These are phyloP conservation scores for Oenanthe javanica DNA, from an alignment of 140 eudicot genomes.

Conservation along the genomic window DNA sequence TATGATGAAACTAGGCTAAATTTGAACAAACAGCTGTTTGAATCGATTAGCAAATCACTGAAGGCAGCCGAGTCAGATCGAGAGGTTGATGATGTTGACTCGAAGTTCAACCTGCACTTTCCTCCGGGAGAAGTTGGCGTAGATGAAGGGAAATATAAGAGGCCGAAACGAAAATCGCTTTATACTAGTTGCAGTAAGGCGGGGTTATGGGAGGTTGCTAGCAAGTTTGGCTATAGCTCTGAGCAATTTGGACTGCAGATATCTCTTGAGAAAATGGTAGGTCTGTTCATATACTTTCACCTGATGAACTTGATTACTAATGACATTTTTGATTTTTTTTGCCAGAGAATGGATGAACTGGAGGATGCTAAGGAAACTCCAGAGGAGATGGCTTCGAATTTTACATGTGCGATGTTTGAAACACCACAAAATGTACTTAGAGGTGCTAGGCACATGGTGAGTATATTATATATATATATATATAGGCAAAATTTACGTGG, in stretches of 20 bases:
- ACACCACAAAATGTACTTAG: conserved; percentile 74
- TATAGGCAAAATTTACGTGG: background rate
- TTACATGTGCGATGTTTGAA: conserved; percentile 75
- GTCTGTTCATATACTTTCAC: conserved; percentile 9
- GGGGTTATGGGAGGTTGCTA: conserved; percentile 89
- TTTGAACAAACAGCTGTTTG: conserved; percentile 57
- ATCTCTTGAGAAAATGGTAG: conserved; percentile 79
- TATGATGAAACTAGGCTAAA: conserved; percentile 61
- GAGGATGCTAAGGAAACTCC: conserved; percentile 98
- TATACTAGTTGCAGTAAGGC: conserved; percentile 80
- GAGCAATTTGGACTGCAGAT: conserved; percentile 88
- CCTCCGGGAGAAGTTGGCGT: conserved; percentile 71
- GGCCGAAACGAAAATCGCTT: conserved; percentile 82
- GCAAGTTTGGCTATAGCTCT: conserved; percentile 88
- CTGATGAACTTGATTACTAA: background rate
- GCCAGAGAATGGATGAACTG: conserved; percentile 73
- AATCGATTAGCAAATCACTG: conserved; percentile 63
- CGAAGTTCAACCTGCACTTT: conserved; percentile 74
- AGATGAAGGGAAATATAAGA: conserved; percentile 78
- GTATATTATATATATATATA: background rate
- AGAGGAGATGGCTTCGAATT: conserved; percentile 75
- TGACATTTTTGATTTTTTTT: conserved; percentile 6
- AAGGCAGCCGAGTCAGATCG: conserved; percentile 89
- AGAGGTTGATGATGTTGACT: conserved; percentile 94
- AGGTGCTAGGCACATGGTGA: conserved; percentile 99